A percentile compares a stretch with the other conserved stretches of the same genome.
Evolutionary conservation across 805 yeast genomes (phyloP).

Genomic region (Pichia rugopelliculosa): DNA sequence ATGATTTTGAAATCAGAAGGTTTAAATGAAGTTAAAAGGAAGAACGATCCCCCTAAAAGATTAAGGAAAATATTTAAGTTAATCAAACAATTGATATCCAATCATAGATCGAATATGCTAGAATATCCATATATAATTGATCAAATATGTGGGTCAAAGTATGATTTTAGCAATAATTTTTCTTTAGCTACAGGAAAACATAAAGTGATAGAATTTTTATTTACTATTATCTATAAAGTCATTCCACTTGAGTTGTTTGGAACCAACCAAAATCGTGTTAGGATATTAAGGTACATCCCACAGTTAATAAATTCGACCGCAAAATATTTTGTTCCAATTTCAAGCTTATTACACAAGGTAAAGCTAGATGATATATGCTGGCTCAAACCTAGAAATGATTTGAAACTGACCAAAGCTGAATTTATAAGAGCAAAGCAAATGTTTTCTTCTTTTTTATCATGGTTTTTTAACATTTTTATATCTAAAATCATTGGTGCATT

Average conservation of each 20-base stretch:
- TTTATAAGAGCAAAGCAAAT: constrained; percentile 30
- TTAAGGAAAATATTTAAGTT: constrained; percentile 17
- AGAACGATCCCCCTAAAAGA: constrained; percentile 17
- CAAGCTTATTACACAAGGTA: constrained; percentile 30
- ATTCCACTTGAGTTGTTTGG: constrained; percentile 53
- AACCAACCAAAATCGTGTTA: constrained; percentile 36
- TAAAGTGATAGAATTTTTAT: constrained; percentile 36
- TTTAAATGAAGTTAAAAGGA: not conserved
- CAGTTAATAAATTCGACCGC: constrained; percentile 32
- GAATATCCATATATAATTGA: constrained; percentile 33
- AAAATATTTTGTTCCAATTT: constrained; percentile 30
- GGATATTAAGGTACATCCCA: constrained; percentile 32
- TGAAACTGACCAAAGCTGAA: constrained; percentile 36
- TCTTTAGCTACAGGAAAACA: constrained; percentile 27
- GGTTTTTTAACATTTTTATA: constrained; percentile 49
- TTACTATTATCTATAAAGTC: constrained; percentile 37
- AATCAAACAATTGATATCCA: constrained; percentile 22
- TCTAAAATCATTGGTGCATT: constrained; percentile 40
- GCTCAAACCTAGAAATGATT: constrained; percentile 34
- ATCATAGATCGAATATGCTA: constrained; percentile 26
- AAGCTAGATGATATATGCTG: constrained; percentile 43
- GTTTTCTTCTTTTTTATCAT: constrained; percentile 39
- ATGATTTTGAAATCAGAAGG: constrained; percentile 12
- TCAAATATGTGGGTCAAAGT: constrained; percentile 22
- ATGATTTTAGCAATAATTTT: constrained; percentile 22